A percentile compares a stretch with the other conserved stretches of the same genome.
Conservation (phyloP, 2,329 filamentous ascomycete genomes). For the Volutella citrinella region DNA sequence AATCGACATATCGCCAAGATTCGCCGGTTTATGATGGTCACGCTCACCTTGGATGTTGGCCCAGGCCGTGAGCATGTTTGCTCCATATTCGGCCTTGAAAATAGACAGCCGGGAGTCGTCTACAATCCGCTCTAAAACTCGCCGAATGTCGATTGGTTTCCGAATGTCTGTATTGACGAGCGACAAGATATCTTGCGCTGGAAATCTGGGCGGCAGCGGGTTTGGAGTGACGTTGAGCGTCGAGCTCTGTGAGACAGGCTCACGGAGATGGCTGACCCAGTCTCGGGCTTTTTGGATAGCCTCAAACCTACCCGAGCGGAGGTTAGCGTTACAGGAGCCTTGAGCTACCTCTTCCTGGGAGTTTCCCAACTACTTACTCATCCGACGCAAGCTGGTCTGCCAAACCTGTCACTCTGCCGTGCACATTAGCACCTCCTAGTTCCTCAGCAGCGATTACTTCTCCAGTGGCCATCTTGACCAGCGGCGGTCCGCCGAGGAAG, state of each 20-base stretch:
- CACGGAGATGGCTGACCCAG: slow-evolving; percentile 4
- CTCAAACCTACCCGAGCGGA: slow-evolving; percentile 7
- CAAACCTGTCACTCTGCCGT: slow-evolving; percentile 38
- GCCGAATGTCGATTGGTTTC: slow-evolving; percentile 26
- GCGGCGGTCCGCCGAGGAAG: slow-evolving; percentile 41
- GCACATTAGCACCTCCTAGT: slow-evolving; percentile 40
- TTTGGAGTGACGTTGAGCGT: no score
- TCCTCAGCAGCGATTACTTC: slow-evolving; percentile 39
- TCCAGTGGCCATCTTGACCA: slow-evolving; percentile 46
- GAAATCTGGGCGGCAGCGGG: slow-evolving; percentile 28
- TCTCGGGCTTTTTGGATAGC: slow-evolving; percentile 11
- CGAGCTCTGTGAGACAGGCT: not conserved
- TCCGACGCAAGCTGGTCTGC: slow-evolving; percentile 41
- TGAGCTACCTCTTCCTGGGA: no score
- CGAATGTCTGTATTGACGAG: slow-evolving; percentile 35
- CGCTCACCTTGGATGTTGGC: slow-evolving; percentile 31
- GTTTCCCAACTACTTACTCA: slow-evolving; percentile 26
- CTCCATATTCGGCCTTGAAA: slow-evolving; percentile 40
- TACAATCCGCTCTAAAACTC: slow-evolving; percentile 38
- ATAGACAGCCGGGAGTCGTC: slow-evolving; percentile 36
- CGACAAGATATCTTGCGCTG: slow-evolving; percentile 33
- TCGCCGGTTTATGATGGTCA: no score
- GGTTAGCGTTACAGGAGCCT: not conserved
- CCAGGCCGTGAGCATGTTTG: slow-evolving; percentile 35
- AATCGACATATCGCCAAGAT: no score